Evolutionary conservation across 116 monocot genomes (phyloP).

Genomic region (Dioscorea cayenensis): DNA sequence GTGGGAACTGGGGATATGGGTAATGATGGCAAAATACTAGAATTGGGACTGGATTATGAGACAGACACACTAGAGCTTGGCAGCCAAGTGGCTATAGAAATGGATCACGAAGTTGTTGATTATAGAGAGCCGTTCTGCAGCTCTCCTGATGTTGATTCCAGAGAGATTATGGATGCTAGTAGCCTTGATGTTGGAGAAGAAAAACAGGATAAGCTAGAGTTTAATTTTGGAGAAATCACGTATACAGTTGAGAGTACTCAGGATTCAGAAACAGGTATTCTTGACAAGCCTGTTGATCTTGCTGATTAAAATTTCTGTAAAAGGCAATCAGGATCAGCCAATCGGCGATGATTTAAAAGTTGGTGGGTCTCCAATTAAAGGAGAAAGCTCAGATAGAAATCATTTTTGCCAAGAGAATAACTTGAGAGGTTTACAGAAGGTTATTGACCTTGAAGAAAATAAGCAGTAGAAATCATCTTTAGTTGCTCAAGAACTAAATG

Average conservation of each 20-base stretch:
- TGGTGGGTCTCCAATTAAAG: conserved; percentile 5
- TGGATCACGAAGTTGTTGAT: conserved; percentile 70
- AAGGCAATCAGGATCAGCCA: conserved; percentile 11
- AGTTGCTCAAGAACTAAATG: conserved; percentile 11
- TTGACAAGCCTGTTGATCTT: background rate
- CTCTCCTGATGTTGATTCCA: conserved; percentile 50
- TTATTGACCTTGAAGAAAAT: conserved; percentile 11
- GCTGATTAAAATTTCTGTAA: conserved; percentile 7
- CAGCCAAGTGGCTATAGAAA: conserved; percentile 72
- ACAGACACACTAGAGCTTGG: conserved; percentile 75
- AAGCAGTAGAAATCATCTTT: conserved; percentile 13
- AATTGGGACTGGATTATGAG: conserved; percentile 41
- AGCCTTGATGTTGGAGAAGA: conserved; percentile 17
- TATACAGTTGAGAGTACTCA: background rate
- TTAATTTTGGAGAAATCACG: background rate
- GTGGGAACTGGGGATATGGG: background rate
- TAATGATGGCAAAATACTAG: conserved; percentile 12
- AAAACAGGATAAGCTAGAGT: conserved; percentile 8
- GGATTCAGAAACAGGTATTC: conserved; percentile 20
- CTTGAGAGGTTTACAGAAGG: conserved; percentile 16
- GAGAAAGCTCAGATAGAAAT: conserved; percentile 22
- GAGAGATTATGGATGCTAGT: conserved; percentile 10
- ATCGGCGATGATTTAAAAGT: conserved; percentile 14
- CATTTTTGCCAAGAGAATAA: conserved; percentile 27
- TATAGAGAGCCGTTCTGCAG: conserved; percentile 70